Evolutionary conservation across 768 basidiomycete species (phyloP).

Genomic region (Auricularia auricula-judae): DNA sequence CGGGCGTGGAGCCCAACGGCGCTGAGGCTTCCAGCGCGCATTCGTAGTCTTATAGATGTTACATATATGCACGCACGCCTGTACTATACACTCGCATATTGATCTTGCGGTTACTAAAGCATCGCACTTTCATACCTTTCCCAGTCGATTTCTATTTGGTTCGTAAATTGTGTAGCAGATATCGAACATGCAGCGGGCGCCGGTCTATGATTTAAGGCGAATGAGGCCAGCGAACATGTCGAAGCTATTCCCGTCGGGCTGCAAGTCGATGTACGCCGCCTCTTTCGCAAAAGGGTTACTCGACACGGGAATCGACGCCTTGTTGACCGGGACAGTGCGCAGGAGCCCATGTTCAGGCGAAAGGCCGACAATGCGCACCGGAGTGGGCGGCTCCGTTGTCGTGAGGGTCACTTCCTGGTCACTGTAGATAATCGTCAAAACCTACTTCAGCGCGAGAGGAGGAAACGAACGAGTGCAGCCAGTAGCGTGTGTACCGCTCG

Average conservation of each 20-base stretch:
- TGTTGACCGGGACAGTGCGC: conserved; percentile 57
- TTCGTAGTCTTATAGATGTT: neutral
- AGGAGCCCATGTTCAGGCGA: conserved; percentile 82
- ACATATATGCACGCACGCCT: neutral
- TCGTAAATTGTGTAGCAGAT: no score
- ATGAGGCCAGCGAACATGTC: conserved; percentile 89
- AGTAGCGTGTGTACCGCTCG: conserved; percentile 63
- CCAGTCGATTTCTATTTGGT: no score
- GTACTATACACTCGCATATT: neutral
- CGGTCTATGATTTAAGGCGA: conserved; percentile 29
- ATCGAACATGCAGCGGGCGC: no score
- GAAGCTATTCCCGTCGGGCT: conserved; percentile 96
- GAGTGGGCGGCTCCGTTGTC: conserved; percentile 54
- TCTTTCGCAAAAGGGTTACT: conserved; percentile 8
- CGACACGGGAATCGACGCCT: conserved; percentile 7
- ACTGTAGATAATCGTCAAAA: conserved; percentile 28
- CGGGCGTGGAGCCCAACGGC: neutral
- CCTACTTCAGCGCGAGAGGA: neutral
- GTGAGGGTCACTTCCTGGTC: conserved; percentile 78
- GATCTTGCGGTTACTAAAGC: no score
- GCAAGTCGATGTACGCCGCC: conserved; percentile 69
- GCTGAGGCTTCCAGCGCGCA: neutral
- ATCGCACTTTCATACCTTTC: no score
- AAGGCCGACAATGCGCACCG: conserved; percentile 73
- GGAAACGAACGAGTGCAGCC: conserved; percentile 82